Evolutionary conservation across 306 rosid species (phyloP), one percentile per base, ranked within the genome.

Genomic region (Clitoria ternatea): DNA sequence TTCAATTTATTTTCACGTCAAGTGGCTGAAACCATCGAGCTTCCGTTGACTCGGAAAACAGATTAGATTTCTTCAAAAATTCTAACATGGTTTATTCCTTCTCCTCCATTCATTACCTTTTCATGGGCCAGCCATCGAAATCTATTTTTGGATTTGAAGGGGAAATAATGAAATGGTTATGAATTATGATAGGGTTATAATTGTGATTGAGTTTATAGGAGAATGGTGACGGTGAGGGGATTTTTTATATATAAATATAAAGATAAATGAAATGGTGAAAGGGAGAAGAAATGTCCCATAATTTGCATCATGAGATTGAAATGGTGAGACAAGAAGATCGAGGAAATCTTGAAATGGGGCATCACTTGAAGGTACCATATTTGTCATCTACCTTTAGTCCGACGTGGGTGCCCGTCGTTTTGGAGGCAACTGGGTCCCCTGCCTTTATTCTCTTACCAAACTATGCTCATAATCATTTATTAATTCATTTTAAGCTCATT

Each of bases 321-420:
- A 72, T 36, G 66, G 77, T 17, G 83, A 74, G 91, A 85, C 86
- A 85, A 70, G 76, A 80, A 92, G 89, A 89, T 87, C 71, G 61
- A 45, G 56, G 56, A 73, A 64, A 92, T 92, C 96, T 87, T 74
- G 67, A 61, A 36, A 79, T 83, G 90, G 90, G 95, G 63, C 77
- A 81, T 57, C 35, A 13, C 14, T 75, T 84, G 90, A 85, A 85
- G 79, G 79, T 86, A 92, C 87, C 90, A 78, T 77, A 78, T 88
- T 88, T 88, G 96, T 85, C 96, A 70, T 57, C 61, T 84, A 72
- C 74, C 81, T 56, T 62, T 60, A 75, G 50, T 86, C 91, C 84
- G 69, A 88, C 88, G 86, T 86, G 84, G 79, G 40, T 90, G 92
- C 85, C 85, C 87, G 79, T 87, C 85, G 86, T 79, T 83, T 86